Evolutionary conservation across 352 stramenopile species (phyloP).

Genomic region (Globisporangium yorkense): DNA sequence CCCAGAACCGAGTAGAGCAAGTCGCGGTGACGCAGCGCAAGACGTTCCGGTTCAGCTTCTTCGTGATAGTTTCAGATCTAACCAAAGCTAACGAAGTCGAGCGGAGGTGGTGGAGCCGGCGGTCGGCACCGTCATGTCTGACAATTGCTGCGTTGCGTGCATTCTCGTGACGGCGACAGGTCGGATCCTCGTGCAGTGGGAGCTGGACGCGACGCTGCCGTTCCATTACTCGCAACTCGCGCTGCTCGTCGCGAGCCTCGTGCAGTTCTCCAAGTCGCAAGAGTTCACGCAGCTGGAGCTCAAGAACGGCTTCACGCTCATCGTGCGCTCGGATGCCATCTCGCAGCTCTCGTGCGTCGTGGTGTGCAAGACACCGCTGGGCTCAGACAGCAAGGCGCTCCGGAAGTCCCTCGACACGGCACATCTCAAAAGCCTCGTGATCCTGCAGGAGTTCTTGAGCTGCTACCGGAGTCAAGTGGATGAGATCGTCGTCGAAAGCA

Average conservation of each 20-base stretch:
- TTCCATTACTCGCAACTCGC: conserved; percentile 36
- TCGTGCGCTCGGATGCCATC: conserved; percentile 29
- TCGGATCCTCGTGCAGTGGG: conserved; percentile 36
- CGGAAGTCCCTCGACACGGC: conserved; percentile 20
- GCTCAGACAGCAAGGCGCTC: neutral
- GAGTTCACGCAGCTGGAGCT: conserved; percentile 32
- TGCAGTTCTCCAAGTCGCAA: conserved; percentile 42
- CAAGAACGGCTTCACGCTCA: conserved; percentile 25
- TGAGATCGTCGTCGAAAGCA: conserved; percentile 20
- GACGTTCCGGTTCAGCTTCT: too few relatives aligned
- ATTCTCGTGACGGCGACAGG: conserved; percentile 49
- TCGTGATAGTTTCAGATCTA: too few relatives aligned
- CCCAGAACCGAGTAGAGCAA: too few relatives aligned
- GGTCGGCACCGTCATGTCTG: neutral
- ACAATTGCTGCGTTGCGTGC: conserved; percentile 23
- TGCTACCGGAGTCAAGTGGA: conserved; percentile 24
- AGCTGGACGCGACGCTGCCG: conserved; percentile 34
- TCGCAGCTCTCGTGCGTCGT: conserved; percentile 35
- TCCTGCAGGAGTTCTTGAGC: conserved; percentile 35
- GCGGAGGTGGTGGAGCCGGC: too few relatives aligned
- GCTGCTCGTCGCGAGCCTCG: conserved; percentile 48
- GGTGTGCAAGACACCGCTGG: conserved; percentile 23
- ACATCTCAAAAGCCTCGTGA: conserved; percentile 36
- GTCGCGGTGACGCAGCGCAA: too few relatives aligned
- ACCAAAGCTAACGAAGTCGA: too few relatives aligned